Percentiles rank a stretch among this genome's conserved stretches.
phyloP scores from a whole-genome alignment of 805 yeast genomes.

The Starmerella tilneyi region DNA sequence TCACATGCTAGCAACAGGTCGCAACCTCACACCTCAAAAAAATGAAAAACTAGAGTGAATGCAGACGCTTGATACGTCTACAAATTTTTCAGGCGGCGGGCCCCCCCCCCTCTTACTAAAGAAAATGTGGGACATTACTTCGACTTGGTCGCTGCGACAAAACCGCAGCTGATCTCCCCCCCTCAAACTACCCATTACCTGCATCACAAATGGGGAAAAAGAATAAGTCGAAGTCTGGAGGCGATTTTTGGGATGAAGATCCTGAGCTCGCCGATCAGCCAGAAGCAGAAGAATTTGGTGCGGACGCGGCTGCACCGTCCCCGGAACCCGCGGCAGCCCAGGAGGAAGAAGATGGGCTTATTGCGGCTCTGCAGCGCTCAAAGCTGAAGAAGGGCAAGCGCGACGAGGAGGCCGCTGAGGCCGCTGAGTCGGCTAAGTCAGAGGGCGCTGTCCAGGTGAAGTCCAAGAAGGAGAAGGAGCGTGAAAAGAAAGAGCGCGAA shows the following conservation, averaged over 20 bases:
- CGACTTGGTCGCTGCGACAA: too few species aligned
- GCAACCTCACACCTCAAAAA: not conserved
- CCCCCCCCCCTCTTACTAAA: too few species aligned
- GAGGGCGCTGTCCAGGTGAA: conserved; percentile 68
- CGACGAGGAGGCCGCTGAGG: conserved; percentile 41
- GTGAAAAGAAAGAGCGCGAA: conserved; percentile 54
- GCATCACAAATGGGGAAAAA: conserved; percentile 41
- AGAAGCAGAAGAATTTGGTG: conserved; percentile 47
- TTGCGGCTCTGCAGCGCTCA: conserved; percentile 71
- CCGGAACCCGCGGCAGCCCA: conserved; percentile 17
- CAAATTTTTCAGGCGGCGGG: conserved; percentile 9
- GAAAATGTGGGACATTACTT: too few species aligned
- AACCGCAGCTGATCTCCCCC: too few species aligned
- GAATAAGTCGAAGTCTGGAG: conserved; percentile 58
- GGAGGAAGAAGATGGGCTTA: conserved; percentile 41
- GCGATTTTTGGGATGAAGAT: conserved; percentile 74
- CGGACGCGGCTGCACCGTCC: conserved; percentile 33
- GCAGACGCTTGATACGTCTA: conserved; percentile 4
- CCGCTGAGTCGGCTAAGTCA: conserved; percentile 34
- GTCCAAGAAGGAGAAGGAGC: conserved; percentile 94
- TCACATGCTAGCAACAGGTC: conserved; percentile 1
- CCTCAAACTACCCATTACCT: not conserved
- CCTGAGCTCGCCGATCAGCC: conserved; percentile 42
- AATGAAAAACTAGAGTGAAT: not conserved
- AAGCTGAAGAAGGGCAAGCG: conserved; percentile 67